These are phyloP conservation scores for Limonium bicolor DNA, from an alignment of 148 eudicot species.

Conservation along the genomic window DNA sequence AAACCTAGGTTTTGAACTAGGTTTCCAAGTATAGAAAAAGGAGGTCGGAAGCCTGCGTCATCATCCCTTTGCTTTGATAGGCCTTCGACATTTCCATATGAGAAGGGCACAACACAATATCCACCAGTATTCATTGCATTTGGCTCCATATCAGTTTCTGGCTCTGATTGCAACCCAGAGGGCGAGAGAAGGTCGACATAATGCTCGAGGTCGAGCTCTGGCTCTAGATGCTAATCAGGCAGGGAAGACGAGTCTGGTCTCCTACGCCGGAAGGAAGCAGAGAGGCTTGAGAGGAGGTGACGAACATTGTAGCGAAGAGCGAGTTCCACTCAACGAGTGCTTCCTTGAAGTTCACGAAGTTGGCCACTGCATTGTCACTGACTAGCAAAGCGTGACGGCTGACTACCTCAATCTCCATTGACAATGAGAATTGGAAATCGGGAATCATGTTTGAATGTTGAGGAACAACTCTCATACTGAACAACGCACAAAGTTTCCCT, in stretches of 20 bases:
- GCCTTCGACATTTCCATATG: slow-evolving; percentile 48
- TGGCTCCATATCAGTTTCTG: slow-evolving; percentile 23
- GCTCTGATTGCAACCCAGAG: slow-evolving; percentile 14
- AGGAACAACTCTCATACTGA: too few species aligned
- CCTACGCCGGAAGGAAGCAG: slow-evolving; percentile 35
- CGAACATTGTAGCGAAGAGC: slow-evolving; percentile 94
- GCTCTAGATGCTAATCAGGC: slow-evolving; percentile 20
- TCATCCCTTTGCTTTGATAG: slow-evolving; percentile 30
- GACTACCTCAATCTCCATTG: slow-evolving; percentile 44
- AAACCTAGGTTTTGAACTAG: slow-evolving; percentile 56
- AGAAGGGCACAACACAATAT: slow-evolving; percentile 54
- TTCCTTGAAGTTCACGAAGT: slow-evolving; percentile 71
- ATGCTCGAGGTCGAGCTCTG: slow-evolving; percentile 62
- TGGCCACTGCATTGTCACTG: slow-evolving; percentile 70
- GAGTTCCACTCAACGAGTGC: slow-evolving; percentile 93
- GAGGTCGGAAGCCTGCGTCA: slow-evolving; percentile 43
- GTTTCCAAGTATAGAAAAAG: slow-evolving; percentile 63
- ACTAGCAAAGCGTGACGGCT: slow-evolving; percentile 83
- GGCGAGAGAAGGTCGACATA: slow-evolving; percentile 45
- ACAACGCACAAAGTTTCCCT: too few species aligned
- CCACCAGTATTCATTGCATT: slow-evolving; percentile 29
- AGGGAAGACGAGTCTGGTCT: slow-evolving; percentile 7
- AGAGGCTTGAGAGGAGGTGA: slow-evolving; percentile 64
- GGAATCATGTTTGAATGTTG: too few species aligned
- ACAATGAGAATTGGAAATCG: too few species aligned